Percentiles rank a stretch among this genome's conserved stretches.
Evolutionary conservation across 169 alveolate species (phyloP).

Genomic region (Plasmodium gaboni): DNA sequence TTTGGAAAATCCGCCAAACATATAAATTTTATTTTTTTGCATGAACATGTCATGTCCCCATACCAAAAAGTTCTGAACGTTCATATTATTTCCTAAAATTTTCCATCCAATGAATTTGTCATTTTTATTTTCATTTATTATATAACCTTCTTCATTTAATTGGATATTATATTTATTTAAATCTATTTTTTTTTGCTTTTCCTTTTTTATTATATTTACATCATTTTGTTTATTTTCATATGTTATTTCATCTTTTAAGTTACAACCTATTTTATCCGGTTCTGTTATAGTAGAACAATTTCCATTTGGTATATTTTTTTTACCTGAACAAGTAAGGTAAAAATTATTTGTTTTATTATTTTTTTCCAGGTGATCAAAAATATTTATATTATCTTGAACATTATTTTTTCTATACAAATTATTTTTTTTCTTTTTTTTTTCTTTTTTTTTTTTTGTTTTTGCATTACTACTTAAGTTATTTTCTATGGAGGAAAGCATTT

Average conservation of each 20-base stretch:
- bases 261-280: background rate
- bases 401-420: background rate
- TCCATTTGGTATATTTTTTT: background rate
- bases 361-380: background rate
- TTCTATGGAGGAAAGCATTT: no score
- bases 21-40: slow-evolving; percentile 41
- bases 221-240: background rate
- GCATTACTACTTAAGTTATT: no score
- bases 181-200: slow-evolving; percentile 5
- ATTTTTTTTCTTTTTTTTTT: background rate
- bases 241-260: background rate
- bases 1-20: slow-evolving; percentile 62
- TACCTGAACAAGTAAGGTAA: slow-evolving; percentile 4
- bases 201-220: background rate
- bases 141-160: slow-evolving; percentile 15
- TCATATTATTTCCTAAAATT: slow-evolving; percentile 9
- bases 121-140: background rate
- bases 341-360: background rate
- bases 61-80: slow-evolving; percentile 49
- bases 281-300: background rate
- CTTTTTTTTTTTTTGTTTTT: no score
- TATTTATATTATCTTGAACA: background rate
- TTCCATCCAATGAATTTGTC: slow-evolving; percentile 22
- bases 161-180: slow-evolving; percentile 20
- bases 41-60: slow-evolving; percentile 77